phyloP scores from a whole-genome alignment of 1,284 basidiomycete genomes.

The Psilocybe mexicana region DNA sequence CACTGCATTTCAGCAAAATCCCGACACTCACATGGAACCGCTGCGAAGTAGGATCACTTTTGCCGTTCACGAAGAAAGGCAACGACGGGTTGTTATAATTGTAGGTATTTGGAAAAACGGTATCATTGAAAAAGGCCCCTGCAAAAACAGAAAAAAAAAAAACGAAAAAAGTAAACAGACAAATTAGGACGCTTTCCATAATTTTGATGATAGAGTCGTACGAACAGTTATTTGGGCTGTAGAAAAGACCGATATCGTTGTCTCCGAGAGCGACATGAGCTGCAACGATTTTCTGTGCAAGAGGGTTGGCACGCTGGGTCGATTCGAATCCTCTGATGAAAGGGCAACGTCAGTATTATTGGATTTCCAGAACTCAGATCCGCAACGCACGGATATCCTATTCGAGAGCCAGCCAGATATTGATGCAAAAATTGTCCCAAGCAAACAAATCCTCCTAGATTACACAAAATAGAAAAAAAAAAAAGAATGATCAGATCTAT shows the following conservation, averaged over 20 bases:
- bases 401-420: slow-evolving; percentile 51
- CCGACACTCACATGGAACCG: slow-evolving; percentile 47
- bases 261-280: slow-evolving; percentile 48
- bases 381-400: slow-evolving; percentile 52
- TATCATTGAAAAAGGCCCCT: slow-evolving; percentile 60
- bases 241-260: slow-evolving; percentile 40
- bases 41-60: slow-evolving; percentile 53
- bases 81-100: slow-evolving; percentile 53
- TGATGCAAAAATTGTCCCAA: slow-evolving; percentile 61
- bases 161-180: neutral
- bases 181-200: no score
- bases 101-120: slow-evolving; percentile 40
- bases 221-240: slow-evolving; percentile 49
- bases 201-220: slow-evolving; percentile 27
- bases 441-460: slow-evolving; percentile 57
- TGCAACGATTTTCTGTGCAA: slow-evolving; percentile 58
- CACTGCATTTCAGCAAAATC: slow-evolving; percentile 13
- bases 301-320: slow-evolving; percentile 49
- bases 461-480: neutral
- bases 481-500: no score
- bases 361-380: neutral
- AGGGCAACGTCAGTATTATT: neutral
- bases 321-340: slow-evolving; percentile 52
- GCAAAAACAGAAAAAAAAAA: neutral
- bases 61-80: slow-evolving; percentile 49